These are phyloP conservation scores for Combretum micranthum DNA, from an alignment of 345 rosid species.

Conservation along the genomic window DNA sequence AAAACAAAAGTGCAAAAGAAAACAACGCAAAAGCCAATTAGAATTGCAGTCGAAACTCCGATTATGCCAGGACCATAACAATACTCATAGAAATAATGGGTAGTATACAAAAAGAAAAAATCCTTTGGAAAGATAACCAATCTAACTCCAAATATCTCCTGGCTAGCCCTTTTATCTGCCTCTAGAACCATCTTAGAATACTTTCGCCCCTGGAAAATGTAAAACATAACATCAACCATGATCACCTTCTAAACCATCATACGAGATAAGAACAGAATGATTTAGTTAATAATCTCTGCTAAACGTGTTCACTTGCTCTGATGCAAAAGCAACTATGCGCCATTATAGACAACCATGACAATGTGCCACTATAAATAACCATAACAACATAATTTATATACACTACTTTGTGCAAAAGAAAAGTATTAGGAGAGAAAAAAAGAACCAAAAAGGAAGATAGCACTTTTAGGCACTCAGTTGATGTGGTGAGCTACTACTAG, in stretches of 20 bases:
- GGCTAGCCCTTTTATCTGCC: conserved; percentile 90
- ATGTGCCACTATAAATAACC: no score
- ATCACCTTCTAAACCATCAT: conserved; percentile 3
- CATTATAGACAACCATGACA: no score
- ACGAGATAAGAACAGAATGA: background rate
- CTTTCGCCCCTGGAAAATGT: conserved; percentile 40
- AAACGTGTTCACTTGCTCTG: no score
- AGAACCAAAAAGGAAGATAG: no score
- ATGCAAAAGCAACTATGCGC: no score
- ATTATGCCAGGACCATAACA: conserved; percentile 24
- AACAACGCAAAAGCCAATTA: conserved; percentile 41
- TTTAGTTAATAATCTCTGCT: no score
- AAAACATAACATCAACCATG: background rate
- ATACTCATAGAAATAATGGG: conserved; percentile 12
- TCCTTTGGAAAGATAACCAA: conserved; percentile 19
- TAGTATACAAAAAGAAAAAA: no score
- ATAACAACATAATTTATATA: no score
- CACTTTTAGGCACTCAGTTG: no score
- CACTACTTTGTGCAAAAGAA: no score
- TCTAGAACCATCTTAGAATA: conserved; percentile 46
- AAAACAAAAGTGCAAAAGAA: conserved; percentile 61
- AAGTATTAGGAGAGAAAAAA: no score
- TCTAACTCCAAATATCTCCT: conserved; percentile 78
- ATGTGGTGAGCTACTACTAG: no score
- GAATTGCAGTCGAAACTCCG: conserved; percentile 45